Conservation (phyloP, 192 early-diverging fungal genomes). For the Helicostylum pulchrum region DNA sequence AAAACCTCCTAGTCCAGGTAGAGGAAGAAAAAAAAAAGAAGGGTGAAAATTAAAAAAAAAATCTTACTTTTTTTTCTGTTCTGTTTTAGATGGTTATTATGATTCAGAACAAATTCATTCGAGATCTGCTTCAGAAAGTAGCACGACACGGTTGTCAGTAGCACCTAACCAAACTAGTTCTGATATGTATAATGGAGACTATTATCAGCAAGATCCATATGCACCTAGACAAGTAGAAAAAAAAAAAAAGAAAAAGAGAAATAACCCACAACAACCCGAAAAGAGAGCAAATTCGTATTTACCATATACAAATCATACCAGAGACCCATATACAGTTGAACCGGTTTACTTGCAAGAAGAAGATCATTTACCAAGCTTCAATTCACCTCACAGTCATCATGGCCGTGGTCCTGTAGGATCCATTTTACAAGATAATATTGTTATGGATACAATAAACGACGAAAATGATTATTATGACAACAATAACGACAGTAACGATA, state of each 20-base stretch:
- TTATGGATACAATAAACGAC: conserved; percentile 25
- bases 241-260: background rate
- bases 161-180: background rate
- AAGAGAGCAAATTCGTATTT: conserved; percentile 18
- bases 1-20: conserved; percentile 27
- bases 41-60: too few relatives aligned
- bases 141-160: conserved; percentile 16
- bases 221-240: conserved; percentile 1
- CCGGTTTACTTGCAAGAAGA: conserved; percentile 16
- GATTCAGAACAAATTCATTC: conserved; percentile 20
- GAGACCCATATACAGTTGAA: conserved; percentile 16
- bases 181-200: conserved; percentile 1
- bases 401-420: conserved; percentile 19
- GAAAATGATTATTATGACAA: background rate
- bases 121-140: conserved; percentile 25
- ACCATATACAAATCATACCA: conserved; percentile 34
- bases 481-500: too few relatives aligned
- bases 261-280: conserved; percentile 2
- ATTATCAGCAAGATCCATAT: conserved; percentile 28
- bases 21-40: background rate
- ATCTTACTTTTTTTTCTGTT: too few relatives aligned
- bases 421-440: conserved; percentile 28
- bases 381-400: conserved; percentile 1
- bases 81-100: conserved; percentile 8
- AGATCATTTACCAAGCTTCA: conserved; percentile 23